Conservation (phyloP, 805 yeast genomes). For the Teunomyces atbi region DNA sequence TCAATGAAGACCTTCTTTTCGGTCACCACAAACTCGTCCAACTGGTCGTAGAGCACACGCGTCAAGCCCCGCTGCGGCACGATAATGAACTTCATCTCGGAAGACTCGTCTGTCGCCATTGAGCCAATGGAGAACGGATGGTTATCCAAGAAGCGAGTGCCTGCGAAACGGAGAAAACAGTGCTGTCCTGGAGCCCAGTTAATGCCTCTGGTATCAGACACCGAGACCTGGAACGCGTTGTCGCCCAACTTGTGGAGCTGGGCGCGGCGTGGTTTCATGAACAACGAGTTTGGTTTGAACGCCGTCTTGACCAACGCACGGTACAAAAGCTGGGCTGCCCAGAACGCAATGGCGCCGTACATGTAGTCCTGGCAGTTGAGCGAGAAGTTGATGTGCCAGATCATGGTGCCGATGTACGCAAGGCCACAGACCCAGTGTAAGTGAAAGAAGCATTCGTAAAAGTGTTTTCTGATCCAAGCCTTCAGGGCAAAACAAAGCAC, state of each 20-base stretch:
- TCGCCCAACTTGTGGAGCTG: constrained; percentile 22
- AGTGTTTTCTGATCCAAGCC: constrained; percentile 34
- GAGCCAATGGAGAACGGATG: constrained; percentile 57
- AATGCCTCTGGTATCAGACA: constrained; percentile 34
- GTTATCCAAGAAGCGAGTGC: constrained; percentile 44
- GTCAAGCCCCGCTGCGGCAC: constrained; percentile 51
- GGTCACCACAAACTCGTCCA: constrained; percentile 25
- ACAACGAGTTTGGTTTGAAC: constrained; percentile 42
- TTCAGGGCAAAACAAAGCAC: constrained; percentile 45
- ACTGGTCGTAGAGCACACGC: constrained; percentile 24
- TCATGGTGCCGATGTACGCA: constrained; percentile 46
- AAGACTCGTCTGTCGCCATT: constrained; percentile 15
- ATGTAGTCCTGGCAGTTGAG: constrained; percentile 42
- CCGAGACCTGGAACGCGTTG: constrained; percentile 32
- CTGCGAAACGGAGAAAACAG: constrained; percentile 47
- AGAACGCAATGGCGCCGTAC: constrained; percentile 51
- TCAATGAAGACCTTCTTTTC: constrained; percentile 42
- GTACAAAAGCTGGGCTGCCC: constrained; percentile 49
- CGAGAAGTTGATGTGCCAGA: constrained; percentile 40
- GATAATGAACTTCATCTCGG: constrained; percentile 43
- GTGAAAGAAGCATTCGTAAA: constrained; percentile 51
- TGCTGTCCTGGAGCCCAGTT: constrained; percentile 58
- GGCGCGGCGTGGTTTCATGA: constrained; percentile 39
- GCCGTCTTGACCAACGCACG: constrained; percentile 46
- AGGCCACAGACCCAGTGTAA: constrained; percentile 53